These are phyloP conservation scores for Plasmodium gonderi DNA, from an alignment of 169 alveolate genomes.

Conservation along the genomic window DNA sequence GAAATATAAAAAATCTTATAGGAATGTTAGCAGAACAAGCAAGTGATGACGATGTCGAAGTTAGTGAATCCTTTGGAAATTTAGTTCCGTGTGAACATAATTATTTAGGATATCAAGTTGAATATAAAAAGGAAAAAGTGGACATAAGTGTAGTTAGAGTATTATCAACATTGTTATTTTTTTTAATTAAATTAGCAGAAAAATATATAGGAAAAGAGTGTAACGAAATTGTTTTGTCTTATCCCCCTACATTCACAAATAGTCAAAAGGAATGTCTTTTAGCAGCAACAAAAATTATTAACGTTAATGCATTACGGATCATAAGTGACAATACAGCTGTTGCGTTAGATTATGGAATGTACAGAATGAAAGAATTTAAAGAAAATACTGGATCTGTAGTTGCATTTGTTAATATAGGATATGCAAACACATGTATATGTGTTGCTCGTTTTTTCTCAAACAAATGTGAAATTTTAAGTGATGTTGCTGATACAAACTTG, in stretches of 20 bases:
- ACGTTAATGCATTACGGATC: slow-evolving; percentile 92
- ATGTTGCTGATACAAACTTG: slow-evolving; percentile 92
- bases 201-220: slow-evolving; percentile 83
- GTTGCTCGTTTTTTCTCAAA: slow-evolving; percentile 92
- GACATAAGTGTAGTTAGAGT: slow-evolving; percentile 89
- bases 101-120: slow-evolving; percentile 83
- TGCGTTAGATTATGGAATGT: slow-evolving; percentile 97
- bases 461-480: slow-evolving; percentile 91
- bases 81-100: slow-evolving; percentile 85
- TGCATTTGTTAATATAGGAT: slow-evolving; percentile 96
- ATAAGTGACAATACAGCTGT: slow-evolving; percentile 97
- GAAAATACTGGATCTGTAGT: slow-evolving; percentile 92
- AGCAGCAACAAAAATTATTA: slow-evolving; percentile 95
- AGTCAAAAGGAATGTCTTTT: slow-evolving; percentile 93
- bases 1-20: slow-evolving; percentile 89
- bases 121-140: slow-evolving; percentile 85
- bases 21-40: slow-evolving; percentile 85
- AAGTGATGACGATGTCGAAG: slow-evolving; percentile 57
- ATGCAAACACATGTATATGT: slow-evolving; percentile 92
- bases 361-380: slow-evolving; percentile 93
- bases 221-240: slow-evolving; percentile 89
- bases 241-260: slow-evolving; percentile 93
- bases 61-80: slow-evolving; percentile 77
- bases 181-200: slow-evolving; percentile 87
- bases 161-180: slow-evolving; percentile 89